Conservation (phyloP, 805 yeast genomes). For the Priceomyces fermenticarens region DNA sequence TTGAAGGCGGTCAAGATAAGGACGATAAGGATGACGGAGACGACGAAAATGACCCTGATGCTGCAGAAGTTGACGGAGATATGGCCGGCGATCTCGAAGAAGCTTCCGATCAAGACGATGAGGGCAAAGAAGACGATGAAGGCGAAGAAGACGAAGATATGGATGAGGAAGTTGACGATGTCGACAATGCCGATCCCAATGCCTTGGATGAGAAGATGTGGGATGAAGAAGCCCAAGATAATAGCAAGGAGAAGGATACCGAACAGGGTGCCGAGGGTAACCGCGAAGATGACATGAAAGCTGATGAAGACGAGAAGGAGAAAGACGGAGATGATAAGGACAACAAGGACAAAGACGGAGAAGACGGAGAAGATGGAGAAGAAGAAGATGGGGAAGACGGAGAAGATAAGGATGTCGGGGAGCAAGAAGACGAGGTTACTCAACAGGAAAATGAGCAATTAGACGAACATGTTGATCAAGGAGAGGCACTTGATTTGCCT, state of each 20-base stretch:
- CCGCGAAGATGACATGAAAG: conserved; percentile 51
- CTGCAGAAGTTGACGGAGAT: conserved; percentile 93
- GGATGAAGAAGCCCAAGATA: conserved; percentile 85
- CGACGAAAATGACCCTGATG: conserved; percentile 79
- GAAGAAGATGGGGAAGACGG: conserved; percentile 40
- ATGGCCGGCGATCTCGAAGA: conserved; percentile 94
- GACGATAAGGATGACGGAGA: conserved; percentile 62
- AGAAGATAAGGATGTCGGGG: conserved; percentile 72
- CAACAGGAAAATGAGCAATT: conserved; percentile 67
- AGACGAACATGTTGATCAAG: conserved; percentile 75
- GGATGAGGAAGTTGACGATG: conserved; percentile 86
- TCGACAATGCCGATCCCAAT: conserved; percentile 89
- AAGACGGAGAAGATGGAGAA: conserved; percentile 30
- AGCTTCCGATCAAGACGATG: conserved; percentile 62
- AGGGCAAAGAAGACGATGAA: conserved; percentile 53
- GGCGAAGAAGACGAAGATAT: conserved; percentile 56
- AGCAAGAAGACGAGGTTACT: conserved; percentile 74
- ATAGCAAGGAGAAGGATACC: conserved; percentile 76
- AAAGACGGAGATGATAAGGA: conserved; percentile 38
- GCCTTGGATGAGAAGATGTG: conserved; percentile 97
- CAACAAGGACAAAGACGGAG: conserved; percentile 28
- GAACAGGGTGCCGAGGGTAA: conserved; percentile 62
- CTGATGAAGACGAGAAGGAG: conserved; percentile 43
- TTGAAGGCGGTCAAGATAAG: conserved; percentile 70
- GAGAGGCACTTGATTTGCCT: conserved; percentile 85